Percentiles rank a stretch among this genome's conserved stretches.
Evolutionary conservation across 2,329 filamentous ascomycete species (phyloP).

Genomic region (Hortaea werneckii): DNA sequence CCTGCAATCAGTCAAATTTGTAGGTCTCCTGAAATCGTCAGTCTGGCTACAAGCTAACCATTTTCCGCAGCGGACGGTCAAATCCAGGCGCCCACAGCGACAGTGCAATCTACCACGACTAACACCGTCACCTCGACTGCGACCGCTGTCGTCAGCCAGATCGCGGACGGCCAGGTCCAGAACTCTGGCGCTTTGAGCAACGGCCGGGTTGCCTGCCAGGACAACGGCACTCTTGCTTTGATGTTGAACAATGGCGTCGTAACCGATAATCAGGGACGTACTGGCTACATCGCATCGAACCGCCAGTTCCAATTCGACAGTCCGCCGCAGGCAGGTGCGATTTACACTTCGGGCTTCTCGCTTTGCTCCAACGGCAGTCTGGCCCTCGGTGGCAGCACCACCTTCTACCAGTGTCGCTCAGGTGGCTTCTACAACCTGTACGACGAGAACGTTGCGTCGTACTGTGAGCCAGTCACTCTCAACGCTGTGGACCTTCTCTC

Average conservation of each 20-base stretch:
- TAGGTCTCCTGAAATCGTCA: not conserved
- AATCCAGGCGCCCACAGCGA: conserved; percentile 10
- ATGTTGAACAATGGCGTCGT: conserved; percentile 54
- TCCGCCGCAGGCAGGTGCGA: conserved; percentile 61
- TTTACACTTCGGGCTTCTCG: conserved; percentile 67
- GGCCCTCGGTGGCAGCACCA: conserved; percentile 54
- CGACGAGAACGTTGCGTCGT: conserved; percentile 56
- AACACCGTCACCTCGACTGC: not conserved
- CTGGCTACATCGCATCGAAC: conserved; percentile 74
- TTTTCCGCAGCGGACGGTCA: conserved; percentile 9
- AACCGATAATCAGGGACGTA: conserved; percentile 54
- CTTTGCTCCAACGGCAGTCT: conserved; percentile 58
- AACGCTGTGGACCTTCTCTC: conserved; percentile 36
- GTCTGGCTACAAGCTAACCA: not conserved
- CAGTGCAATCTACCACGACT: conserved; percentile 7
- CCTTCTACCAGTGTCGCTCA: conserved; percentile 66
- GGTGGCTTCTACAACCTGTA: conserved; percentile 80
- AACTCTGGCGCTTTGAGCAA: not conserved
- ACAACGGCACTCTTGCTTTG: conserved; percentile 46
- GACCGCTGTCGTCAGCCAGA: conserved; percentile 18
- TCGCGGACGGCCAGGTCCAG: conserved; percentile 20
- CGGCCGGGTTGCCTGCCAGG: not conserved
- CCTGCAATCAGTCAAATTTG: not conserved
- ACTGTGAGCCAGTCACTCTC: conserved; percentile 53
- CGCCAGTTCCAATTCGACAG: conserved; percentile 70